Conservation (phyloP, 2,329 filamentous ascomycete species). For the Pseudogymnoascus sp. region DNA sequence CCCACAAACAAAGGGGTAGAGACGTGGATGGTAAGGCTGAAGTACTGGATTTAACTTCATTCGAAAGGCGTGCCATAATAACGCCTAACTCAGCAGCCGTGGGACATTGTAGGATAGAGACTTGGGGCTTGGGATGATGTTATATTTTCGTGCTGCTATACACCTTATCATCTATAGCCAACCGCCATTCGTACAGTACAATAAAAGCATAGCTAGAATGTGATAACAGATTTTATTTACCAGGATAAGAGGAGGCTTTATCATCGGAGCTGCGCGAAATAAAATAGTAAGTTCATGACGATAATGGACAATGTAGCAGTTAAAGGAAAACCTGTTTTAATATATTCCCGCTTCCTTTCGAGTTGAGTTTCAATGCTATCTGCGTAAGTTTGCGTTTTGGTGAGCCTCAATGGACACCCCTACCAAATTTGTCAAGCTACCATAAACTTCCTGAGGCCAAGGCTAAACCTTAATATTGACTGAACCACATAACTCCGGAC, state of each 20-base stretch:
- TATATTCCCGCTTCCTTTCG: not conserved
- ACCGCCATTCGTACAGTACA: not conserved
- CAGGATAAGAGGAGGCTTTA: not conserved
- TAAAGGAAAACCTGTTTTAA: no score
- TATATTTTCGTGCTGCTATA: not conserved
- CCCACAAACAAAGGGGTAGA: not conserved
- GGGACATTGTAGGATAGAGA: not conserved
- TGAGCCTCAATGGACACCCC: not conserved
- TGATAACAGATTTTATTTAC: not conserved
- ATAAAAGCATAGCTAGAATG: not conserved
- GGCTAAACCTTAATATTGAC: slow-evolving; percentile 2
- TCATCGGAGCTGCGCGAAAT: not conserved
- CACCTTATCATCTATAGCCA: not conserved
- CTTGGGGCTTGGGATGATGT: not conserved
- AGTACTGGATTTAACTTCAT: not conserved
- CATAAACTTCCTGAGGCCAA: not conserved
- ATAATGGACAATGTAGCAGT: no score
- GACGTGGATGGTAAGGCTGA: not conserved
- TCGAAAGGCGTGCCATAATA: not conserved
- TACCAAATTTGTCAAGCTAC: slow-evolving; percentile 1
- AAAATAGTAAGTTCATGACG: not conserved
- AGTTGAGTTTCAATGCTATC: not conserved
- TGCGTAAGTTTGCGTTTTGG: not conserved
- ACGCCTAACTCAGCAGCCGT: not conserved
- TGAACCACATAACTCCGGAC: slow-evolving; percentile 1